Evolutionary conservation across 164 flowering plant species (phyloP), one percentile per base, ranked within the genome.

Genomic region (Magnolia kwangsiensis): DNA sequence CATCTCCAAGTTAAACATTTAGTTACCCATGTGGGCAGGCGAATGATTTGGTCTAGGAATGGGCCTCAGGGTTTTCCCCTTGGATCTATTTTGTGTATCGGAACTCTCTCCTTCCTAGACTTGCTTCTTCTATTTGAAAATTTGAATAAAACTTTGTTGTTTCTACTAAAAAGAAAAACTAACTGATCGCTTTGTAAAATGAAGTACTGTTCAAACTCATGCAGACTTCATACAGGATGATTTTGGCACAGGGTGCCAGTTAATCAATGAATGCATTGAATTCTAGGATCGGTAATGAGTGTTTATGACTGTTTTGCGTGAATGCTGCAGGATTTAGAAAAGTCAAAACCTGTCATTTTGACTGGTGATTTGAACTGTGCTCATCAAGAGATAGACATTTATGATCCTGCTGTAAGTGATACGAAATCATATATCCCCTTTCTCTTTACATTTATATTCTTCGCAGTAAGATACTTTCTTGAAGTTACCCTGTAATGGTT

Each of bases 341-440:
- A 89, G 82, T 86, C 87, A 63, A 96, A 96, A 82, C 99, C 99
- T 78, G 99, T 96, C 71, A 90, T 96, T 83, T 83, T 96, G 89
- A 92, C 97, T 45, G 99, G 99, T 75, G 99, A 96, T 86, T 78
- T 96, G 76, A 96, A 96, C 80, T 94, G 98, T 82, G 98, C 98
- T 49, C 97, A 94, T 87, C 86, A 92, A 82, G 99, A 96, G 87
- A 96, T 96, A 73, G 99, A 96, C 83, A 92, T 96, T 70, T 87
- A 75, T 77, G 86, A 94, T 80, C 99, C 99, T 29, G 93, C 97
- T 71, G 98, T 96, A 87, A 90, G 98, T 87, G 59, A 64, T 61
- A 51, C 37, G n/a, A 9, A 29, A 55, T 73, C 72, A 23, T 24
- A 64, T 50, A 16, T 23, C n/a, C n/a, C n/a, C 16, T 37, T 31